These are phyloP conservation scores for Pyricularia pennisetigena DNA, from an alignment of 2,329 filamentous ascomycete species.

Conservation along the genomic window DNA sequence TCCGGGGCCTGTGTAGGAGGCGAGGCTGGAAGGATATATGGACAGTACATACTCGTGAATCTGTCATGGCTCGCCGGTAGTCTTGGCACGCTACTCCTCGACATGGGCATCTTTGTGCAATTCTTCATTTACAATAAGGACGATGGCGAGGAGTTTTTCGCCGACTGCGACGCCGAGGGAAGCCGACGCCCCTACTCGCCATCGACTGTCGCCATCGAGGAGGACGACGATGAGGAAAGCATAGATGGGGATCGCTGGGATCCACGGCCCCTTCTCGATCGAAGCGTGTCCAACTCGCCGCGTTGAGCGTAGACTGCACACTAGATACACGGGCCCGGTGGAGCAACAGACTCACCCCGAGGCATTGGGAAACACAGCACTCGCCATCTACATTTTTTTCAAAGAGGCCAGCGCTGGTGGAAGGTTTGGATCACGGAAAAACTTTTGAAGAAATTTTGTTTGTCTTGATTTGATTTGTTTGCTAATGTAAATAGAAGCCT, in stretches of 20 bases:
- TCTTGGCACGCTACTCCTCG: conserved; percentile 75
- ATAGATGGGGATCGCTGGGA: conserved; percentile 26
- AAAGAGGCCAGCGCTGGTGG: background rate
- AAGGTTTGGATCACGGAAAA: background rate
- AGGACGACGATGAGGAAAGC: conserved; percentile 17
- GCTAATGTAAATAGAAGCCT: background rate
- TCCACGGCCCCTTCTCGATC: conserved; percentile 26
- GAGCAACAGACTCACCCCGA: background rate
- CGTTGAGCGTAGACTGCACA: background rate
- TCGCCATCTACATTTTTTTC: too few relatives aligned
- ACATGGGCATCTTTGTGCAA: conserved; percentile 75
- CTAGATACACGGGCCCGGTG: background rate
- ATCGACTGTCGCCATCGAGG: conserved; percentile 3
- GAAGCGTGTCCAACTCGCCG: conserved; percentile 14
- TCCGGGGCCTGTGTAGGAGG: conserved; percentile 45
- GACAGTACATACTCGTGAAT: conserved; percentile 79
- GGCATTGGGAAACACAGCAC: background rate
- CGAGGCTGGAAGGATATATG: conserved; percentile 61
- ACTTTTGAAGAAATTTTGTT: background rate
- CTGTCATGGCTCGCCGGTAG: conserved; percentile 85
- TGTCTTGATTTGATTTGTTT: background rate
- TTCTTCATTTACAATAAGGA: conserved; percentile 70
- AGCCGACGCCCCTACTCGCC: background rate
- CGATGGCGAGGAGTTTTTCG: conserved; percentile 3
- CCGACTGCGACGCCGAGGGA: conserved; percentile 14